phyloP scores from a whole-genome alignment of 192 early-diverging fungal species.

The Coemansia sp. region DNA sequence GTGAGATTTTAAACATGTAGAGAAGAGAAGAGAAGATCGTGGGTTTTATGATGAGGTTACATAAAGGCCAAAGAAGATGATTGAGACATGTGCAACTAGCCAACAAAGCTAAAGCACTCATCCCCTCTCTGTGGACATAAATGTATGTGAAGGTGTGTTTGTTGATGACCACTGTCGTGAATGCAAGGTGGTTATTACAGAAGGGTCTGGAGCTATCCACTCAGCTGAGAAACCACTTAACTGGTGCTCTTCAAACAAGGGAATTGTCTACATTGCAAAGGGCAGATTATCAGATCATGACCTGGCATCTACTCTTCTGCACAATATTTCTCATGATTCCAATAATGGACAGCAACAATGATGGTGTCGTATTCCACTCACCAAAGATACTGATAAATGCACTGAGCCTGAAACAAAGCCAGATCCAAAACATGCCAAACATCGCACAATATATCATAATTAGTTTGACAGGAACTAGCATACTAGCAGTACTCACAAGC shows the following conservation, averaged over 20 bases:
- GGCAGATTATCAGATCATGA: constrained; percentile 50
- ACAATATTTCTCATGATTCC: constrained; percentile 69
- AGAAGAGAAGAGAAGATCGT: too few species aligned
- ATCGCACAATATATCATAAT: constrained; percentile 48
- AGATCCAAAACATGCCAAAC: constrained; percentile 42
- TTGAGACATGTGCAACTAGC: constrained; percentile 22
- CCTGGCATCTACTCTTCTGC: constrained; percentile 60
- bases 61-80: constrained; percentile 57
- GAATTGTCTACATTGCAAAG: constrained; percentile 36
- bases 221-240: too few species aligned
- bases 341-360: constrained; percentile 84
- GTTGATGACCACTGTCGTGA: neutral
- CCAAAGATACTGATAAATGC: constrained; percentile 69
- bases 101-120: neutral
- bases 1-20: too few species aligned
- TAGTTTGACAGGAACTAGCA: constrained; percentile 33
- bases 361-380: constrained; percentile 80
- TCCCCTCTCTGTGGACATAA: too few species aligned
- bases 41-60: constrained; percentile 57
- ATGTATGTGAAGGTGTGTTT: neutral
- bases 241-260: too few species aligned
- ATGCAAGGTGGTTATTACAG: neutral
- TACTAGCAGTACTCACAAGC: constrained; percentile 28
- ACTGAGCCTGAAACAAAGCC: constrained; percentile 50
- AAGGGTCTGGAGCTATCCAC: too few species aligned